A percentile compares a stretch with the other conserved stretches of the same genome.
Evolutionary conservation across 2,329 filamentous ascomycete species (phyloP).

Genomic region (Hortaea werneckii): DNA sequence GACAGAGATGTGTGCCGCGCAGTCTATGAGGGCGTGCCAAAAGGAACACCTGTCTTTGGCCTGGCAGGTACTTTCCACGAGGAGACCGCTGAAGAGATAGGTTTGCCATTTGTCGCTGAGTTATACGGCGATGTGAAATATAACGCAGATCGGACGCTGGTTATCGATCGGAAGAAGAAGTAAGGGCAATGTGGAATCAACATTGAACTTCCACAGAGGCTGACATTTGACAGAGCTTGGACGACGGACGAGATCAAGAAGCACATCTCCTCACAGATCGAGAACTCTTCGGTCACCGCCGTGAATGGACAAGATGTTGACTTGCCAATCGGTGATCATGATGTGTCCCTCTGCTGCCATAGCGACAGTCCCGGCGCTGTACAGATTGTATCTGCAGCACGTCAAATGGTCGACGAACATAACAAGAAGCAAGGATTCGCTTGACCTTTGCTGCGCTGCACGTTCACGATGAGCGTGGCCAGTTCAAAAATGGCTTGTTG

Average conservation of each 20-base stretch:
- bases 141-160: constrained; percentile 38
- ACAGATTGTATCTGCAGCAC: constrained; percentile 34
- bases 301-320: constrained; percentile 33
- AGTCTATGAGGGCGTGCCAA: constrained; percentile 43
- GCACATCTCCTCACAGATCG: constrained; percentile 32
- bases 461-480: too few relatives aligned
- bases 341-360: constrained; percentile 36
- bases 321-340: constrained; percentile 31
- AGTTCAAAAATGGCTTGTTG: too few relatives aligned
- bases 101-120: constrained; percentile 44
- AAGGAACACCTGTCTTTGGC: constrained; percentile 41
- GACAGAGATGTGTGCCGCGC: constrained; percentile 43
- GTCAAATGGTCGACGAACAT: constrained; percentile 33
- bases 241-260: constrained; percentile 31
- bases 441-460: background rate
- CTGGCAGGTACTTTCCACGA: constrained; percentile 46
- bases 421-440: constrained; percentile 21
- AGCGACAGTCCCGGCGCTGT: constrained; percentile 36
- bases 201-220: background rate
- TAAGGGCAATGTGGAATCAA: background rate
- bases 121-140: constrained; percentile 45
- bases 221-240: constrained; percentile 25
- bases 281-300: constrained; percentile 30
- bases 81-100: constrained; percentile 42
- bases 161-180: constrained; percentile 51